phyloP scores from a whole-genome alignment of 2,329 filamentous ascomycete genomes.

The Fusarium clavum region DNA sequence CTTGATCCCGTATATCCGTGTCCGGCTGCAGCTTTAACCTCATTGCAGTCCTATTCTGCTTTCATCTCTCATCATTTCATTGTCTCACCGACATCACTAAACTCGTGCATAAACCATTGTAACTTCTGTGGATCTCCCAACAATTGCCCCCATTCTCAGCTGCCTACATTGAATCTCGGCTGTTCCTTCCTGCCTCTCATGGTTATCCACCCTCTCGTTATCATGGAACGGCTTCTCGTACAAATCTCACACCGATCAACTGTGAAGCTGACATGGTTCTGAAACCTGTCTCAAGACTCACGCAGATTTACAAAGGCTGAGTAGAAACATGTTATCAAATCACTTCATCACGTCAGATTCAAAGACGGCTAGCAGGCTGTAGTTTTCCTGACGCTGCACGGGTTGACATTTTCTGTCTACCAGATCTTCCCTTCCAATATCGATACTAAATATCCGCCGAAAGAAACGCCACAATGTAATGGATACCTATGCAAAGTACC shows the following conservation, averaged over 20 bases:
- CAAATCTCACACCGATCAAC: constrained; percentile 22
- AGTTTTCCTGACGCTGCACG: not conserved
- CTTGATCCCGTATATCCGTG: constrained; percentile 12
- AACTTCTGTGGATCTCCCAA: constrained; percentile 14
- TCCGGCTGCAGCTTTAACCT: not conserved
- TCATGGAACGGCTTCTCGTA: constrained; percentile 24
- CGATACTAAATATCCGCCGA: constrained; percentile 1
- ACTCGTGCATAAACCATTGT: constrained; percentile 2
- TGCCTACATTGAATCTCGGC: constrained; percentile 25
- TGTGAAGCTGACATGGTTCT: not conserved
- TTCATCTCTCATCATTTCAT: not conserved
- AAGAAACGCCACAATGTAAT: constrained; percentile 9
- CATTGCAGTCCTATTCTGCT: constrained; percentile 6
- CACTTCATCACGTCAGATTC: not conserved
- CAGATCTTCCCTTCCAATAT: not conserved
- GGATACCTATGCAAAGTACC: constrained; percentile 1
- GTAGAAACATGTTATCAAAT: not conserved
- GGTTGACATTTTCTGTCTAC: constrained; percentile 2
- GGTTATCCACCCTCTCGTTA: constrained; percentile 17
- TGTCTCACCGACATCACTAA: constrained; percentile 34
- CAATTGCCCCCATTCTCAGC: constrained; percentile 1
- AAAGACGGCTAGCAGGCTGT: not conserved
- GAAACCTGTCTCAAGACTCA: constrained; percentile 1
- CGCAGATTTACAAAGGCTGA: not conserved
- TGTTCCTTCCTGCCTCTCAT: not conserved